These are phyloP conservation scores for Mrakia hoshinonis DNA, from an alignment of 768 basidiomycete species.

Conservation along the genomic window DNA sequence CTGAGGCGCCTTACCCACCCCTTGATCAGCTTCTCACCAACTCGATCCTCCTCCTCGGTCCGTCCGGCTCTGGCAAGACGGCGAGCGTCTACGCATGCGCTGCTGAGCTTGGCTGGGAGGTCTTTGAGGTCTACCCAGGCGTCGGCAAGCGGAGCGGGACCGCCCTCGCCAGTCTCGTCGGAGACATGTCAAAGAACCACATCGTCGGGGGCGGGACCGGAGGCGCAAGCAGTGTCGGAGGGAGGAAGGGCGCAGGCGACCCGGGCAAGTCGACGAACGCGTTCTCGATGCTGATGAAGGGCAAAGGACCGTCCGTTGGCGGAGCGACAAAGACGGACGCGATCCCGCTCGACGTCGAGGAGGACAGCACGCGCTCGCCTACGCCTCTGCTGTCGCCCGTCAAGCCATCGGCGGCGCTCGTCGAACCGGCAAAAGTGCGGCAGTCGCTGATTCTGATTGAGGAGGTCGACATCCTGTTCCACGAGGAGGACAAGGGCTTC, in stretches of 20 bases:
- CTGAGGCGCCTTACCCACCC: constrained; percentile 27
- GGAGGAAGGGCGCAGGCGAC: neutral
- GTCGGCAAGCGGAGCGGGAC: constrained; percentile 78
- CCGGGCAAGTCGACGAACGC: neutral
- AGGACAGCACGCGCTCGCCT: neutral
- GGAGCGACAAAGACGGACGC: neutral
- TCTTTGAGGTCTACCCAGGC: constrained; percentile 94
- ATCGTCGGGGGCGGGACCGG: constrained; percentile 46
- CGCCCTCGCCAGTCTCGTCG: constrained; percentile 69
- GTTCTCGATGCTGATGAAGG: constrained; percentile 1
- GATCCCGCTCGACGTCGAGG: constrained; percentile 1
- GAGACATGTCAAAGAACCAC: constrained; percentile 91
- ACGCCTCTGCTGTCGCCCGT: neutral
- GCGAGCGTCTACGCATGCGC: constrained; percentile 89
- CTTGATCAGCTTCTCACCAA: constrained; percentile 54
- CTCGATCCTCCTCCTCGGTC: constrained; percentile 75
- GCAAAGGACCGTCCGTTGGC: neutral
- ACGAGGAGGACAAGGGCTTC: constrained; percentile 64
- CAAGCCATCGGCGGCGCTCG: neutral
- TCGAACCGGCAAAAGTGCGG: constrained; percentile 42
- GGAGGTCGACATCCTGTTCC: constrained; percentile 86
- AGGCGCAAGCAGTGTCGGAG: neutral
- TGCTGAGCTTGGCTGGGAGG: constrained; percentile 85
- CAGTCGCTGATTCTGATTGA: constrained; percentile 89
- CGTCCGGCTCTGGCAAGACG: constrained; percentile 80